These are phyloP conservation scores for Suillus variegatus DNA, from an alignment of 768 basidiomycete genomes.

Conservation along the genomic window DNA sequence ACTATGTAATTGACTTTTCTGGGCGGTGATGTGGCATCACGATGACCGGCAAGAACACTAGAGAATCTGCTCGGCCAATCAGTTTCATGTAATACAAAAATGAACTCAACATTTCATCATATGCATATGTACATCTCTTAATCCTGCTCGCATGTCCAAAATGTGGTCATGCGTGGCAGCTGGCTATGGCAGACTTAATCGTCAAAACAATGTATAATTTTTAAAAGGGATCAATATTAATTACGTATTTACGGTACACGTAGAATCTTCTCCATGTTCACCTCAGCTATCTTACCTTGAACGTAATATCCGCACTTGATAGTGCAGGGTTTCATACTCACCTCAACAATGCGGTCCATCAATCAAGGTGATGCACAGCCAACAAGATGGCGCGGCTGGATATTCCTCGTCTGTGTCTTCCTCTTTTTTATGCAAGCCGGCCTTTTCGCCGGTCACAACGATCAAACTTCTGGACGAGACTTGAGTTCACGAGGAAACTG, in stretches of 20 bases:
- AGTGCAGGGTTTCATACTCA: neutral
- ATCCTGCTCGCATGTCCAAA: neutral
- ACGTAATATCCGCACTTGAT: neutral
- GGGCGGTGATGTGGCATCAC: neutral
- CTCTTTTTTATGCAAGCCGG: conserved; percentile 53
- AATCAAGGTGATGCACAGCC: conserved; percentile 10
- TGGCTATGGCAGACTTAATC: neutral
- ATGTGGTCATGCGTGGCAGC: neutral
- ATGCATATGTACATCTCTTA: neutral
- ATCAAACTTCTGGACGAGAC: conserved; percentile 9
- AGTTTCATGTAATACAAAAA: neutral
- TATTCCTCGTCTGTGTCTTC: conserved; percentile 44
- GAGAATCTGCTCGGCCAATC: neutral
- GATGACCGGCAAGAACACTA: no score
- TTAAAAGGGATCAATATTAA: neutral
- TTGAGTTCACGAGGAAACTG: conserved; percentile 11
- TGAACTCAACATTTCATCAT: neutral
- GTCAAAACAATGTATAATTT: neutral
- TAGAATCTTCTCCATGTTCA: neutral
- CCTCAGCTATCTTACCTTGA: neutral
- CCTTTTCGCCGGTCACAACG: conserved; percentile 41
- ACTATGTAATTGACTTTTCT: neutral
- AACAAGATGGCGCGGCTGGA: conserved; percentile 32
- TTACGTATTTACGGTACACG: neutral
- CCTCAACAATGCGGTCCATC: conserved; percentile 18